These are phyloP conservation scores for Nannochloris sp. DNA, from an alignment of 139 green algal genomes.

Conservation along the genomic window DNA sequence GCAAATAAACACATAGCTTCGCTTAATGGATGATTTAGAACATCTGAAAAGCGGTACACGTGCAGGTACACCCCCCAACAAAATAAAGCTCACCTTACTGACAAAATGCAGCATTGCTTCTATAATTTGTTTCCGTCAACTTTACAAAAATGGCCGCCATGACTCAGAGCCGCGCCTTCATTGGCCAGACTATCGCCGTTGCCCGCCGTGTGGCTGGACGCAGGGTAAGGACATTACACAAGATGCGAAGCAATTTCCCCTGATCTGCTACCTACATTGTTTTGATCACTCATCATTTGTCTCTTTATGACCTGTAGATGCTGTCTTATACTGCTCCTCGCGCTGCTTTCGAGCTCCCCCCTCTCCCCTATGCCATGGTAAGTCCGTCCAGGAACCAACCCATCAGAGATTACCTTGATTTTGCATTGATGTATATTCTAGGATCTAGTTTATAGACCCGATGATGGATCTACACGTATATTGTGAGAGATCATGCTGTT, in stretches of 20 bases:
- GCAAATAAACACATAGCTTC: too few species aligned
- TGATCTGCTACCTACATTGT: not conserved
- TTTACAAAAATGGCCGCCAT: constrained; percentile 1
- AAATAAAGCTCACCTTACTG: not conserved
- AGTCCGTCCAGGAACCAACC: not conserved
- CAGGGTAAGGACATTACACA: not conserved
- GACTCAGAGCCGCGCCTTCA: constrained; percentile 3
- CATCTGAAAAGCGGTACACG: not conserved
- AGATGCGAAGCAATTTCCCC: not conserved
- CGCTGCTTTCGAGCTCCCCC: constrained; percentile 30
- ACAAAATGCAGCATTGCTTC: not conserved
- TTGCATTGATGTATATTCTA: not conserved
- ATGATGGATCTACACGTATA: not conserved
- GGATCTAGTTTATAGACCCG: not conserved
- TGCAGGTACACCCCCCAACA: not conserved
- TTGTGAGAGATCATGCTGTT: too few species aligned
- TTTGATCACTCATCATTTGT: not conserved
- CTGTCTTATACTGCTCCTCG: not conserved
- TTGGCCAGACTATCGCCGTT: not conserved
- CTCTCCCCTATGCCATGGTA: constrained; percentile 34
- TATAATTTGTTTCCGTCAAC: too few species aligned
- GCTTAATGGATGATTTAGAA: not conserved
- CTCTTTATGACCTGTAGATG: not conserved
- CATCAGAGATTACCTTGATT: too few species aligned
- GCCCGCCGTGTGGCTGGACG: not conserved